These are phyloP conservation scores for Euphorbia tirucalli DNA, from an alignment of 345 rosid genomes.

Conservation along the genomic window DNA sequence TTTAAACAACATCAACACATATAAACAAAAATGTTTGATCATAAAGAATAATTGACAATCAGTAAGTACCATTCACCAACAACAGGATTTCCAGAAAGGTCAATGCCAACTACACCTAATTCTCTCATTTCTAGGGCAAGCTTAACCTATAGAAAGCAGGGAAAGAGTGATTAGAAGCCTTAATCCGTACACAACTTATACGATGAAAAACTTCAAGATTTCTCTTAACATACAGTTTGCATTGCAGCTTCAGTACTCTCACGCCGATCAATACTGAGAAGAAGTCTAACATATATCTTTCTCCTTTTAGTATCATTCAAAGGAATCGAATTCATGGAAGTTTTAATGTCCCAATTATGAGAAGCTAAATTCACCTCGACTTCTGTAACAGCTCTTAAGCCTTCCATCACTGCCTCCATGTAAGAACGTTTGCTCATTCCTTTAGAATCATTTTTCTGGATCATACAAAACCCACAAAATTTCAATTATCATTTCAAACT, in stretches of 20 bases:
- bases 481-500: constrained; percentile 12
- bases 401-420: constrained; percentile 85
- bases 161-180: constrained; percentile 8
- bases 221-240: constrained; percentile 70
- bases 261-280: constrained; percentile 96
- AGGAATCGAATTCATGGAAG: constrained; percentile 17
- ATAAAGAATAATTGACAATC: background rate
- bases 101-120: constrained; percentile 79
- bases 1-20: background rate
- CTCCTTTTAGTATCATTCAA: constrained; percentile 36
- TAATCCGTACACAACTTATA: constrained; percentile 5
- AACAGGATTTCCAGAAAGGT: constrained; percentile 94
- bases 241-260: constrained; percentile 82
- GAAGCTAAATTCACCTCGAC: constrained; percentile 60
- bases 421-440: constrained; percentile 95
- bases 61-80: constrained; percentile 73
- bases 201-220: background rate
- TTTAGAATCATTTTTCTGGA: constrained; percentile 70
- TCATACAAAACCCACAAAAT: constrained; percentile 14
- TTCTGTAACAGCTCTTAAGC: constrained; percentile 53
- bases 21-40: too few relatives aligned
- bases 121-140: constrained; percentile 84
- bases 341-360: constrained; percentile 18
- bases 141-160: constrained; percentile 52
- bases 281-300: constrained; percentile 82